These are phyloP conservation scores for Cokeromyces recurvatus DNA, from an alignment of 371 early-diverging fungal species.

Conservation along the genomic window DNA sequence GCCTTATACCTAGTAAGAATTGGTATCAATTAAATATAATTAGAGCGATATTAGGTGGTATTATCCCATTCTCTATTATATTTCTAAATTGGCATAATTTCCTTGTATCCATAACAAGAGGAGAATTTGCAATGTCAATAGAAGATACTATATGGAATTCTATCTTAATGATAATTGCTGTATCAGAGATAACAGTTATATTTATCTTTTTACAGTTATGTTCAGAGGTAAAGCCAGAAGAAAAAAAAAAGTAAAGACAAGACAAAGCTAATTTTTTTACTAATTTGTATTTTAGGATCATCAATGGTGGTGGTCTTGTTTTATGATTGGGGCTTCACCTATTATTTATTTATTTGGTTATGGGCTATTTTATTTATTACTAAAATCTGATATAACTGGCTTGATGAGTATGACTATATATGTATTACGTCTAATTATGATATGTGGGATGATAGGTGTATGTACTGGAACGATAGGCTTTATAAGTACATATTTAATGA, in stretches of 20 bases:
- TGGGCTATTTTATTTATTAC: constrained; percentile 28
- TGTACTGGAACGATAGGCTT: constrained; percentile 42
- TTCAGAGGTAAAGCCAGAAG: constrained; percentile 31
- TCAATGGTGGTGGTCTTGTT: constrained; percentile 51
- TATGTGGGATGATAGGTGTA: constrained; percentile 27
- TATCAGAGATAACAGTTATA: constrained; percentile 25
- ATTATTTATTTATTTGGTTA: constrained; percentile 33
- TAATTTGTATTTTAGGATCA: constrained; percentile 21
- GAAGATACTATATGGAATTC: constrained; percentile 11
- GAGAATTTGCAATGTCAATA: constrained; percentile 25
- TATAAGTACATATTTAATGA: constrained; percentile 26
- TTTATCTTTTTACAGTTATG: constrained; percentile 41
- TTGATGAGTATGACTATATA: constrained; percentile 28
- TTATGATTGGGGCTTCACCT: constrained; percentile 29
- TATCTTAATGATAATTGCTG: constrained; percentile 14
- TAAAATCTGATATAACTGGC: constrained; percentile 18
- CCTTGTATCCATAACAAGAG: constrained; percentile 24
- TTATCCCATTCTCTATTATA: constrained; percentile 39
- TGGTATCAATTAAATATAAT: constrained; percentile 34
- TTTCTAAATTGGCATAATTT: constrained; percentile 40
- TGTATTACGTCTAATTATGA: constrained; percentile 23
- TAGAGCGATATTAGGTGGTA: constrained; percentile 30
- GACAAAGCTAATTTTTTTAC: background rate
- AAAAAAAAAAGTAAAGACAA: too few species aligned
- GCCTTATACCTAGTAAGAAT: constrained; percentile 35